Evolutionary conservation across 2,329 filamentous ascomycete species (phyloP).

Genomic region (Cadophora luteo-olivacea): DNA sequence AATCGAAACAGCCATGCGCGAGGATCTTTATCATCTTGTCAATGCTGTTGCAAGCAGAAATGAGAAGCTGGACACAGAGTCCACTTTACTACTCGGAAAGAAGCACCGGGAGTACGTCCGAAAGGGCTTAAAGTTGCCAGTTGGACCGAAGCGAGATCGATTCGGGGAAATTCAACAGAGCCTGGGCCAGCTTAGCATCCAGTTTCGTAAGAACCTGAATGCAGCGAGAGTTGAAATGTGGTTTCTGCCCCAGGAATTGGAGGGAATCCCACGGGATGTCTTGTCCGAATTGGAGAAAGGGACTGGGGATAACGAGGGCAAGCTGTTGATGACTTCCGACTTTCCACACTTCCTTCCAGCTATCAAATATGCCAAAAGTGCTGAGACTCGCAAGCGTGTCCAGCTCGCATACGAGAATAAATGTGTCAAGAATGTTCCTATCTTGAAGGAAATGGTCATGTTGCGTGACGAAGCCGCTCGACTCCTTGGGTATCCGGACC

Average conservation of each 20-base stretch:
- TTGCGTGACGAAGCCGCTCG: slow-evolving; percentile 78
- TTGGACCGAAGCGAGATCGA: neutral
- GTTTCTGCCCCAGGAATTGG: neutral
- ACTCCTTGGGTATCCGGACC: slow-evolving; percentile 75
- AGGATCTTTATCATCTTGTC: slow-evolving; percentile 74
- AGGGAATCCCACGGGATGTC: neutral
- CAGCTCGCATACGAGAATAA: slow-evolving; percentile 44
- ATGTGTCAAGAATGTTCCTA: slow-evolving; percentile 64
- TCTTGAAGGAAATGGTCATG: slow-evolving; percentile 75
- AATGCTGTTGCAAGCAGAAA: slow-evolving; percentile 60
- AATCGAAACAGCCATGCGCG: slow-evolving; percentile 78
- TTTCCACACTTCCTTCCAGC: neutral
- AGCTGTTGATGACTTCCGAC: neutral
- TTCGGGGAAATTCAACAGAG: neutral
- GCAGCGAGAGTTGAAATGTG: neutral
- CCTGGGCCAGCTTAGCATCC: neutral
- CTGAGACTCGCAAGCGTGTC: slow-evolving; percentile 46
- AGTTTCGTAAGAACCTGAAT: neutral
- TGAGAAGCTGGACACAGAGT: slow-evolving; percentile 70
- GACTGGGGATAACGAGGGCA: neutral
- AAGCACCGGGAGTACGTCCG: slow-evolving; percentile 76
- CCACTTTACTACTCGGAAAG: slow-evolving; percentile 73
- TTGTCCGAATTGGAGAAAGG: neutral
- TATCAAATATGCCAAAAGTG: slow-evolving; percentile 45
- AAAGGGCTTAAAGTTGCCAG: slow-evolving; percentile 61